Conservation (phyloP, 108 stramenopile genomes). For the Schizochytrium sp. region DNA sequence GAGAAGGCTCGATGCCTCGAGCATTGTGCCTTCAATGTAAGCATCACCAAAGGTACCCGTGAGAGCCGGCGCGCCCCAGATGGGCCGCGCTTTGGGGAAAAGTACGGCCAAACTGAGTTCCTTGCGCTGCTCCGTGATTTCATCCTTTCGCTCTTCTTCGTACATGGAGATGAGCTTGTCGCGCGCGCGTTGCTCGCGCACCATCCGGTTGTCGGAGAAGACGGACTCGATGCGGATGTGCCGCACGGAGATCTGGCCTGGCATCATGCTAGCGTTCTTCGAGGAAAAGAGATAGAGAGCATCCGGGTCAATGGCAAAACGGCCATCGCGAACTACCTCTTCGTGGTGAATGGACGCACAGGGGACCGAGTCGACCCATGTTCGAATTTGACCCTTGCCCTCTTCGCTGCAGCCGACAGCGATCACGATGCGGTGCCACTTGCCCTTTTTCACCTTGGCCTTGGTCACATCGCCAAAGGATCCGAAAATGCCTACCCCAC, state of each 20-base stretch:
- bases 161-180: conserved; percentile 22
- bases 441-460: not conserved
- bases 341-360: conserved; percentile 11
- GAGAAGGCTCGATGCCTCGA: conserved; percentile 14
- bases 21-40: conserved; percentile 18
- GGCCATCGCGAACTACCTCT: not conserved
- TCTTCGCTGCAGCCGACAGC: not conserved
- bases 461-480: conserved; percentile 24
- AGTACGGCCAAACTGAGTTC: conserved; percentile 20
- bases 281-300: conserved; percentile 25
- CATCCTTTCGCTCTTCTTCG: conserved; percentile 20
- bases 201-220: not conserved
- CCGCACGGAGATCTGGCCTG: conserved; percentile 17
- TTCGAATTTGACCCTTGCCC: conserved; percentile 20
- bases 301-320: conserved; percentile 26
- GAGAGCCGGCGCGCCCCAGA: conserved; percentile 19
- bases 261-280: conserved; percentile 19
- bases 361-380: conserved; percentile 26
- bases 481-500: conserved; percentile 27
- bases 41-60: conserved; percentile 27
- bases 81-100: conserved; percentile 25
- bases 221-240: conserved; percentile 4
- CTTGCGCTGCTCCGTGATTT: conserved; percentile 22
- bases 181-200: conserved; percentile 20
- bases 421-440: conserved; percentile 21